Conservation (phyloP, 345 rosid genomes). For the Citrus cavaleriei region DNA sequence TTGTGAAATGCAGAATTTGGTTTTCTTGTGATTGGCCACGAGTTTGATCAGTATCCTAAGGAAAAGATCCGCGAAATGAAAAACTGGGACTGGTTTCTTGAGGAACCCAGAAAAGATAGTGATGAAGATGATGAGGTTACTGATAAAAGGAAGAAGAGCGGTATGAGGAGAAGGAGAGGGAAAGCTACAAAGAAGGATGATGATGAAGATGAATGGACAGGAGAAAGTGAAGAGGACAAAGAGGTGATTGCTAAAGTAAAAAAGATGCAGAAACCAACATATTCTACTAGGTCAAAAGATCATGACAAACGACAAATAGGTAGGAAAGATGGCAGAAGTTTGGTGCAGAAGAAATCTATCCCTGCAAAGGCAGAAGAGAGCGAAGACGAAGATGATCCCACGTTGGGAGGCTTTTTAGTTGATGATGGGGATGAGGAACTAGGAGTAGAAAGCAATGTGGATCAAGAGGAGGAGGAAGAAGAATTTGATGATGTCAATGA, state of each 20-base stretch:
- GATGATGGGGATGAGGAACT: slow-evolving; percentile 38
- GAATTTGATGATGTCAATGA: slow-evolving; percentile 17
- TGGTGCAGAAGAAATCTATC: slow-evolving; percentile 12
- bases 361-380: slow-evolving; percentile 23
- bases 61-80: slow-evolving; percentile 29
- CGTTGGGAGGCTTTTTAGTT: slow-evolving; percentile 73
- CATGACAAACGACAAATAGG: slow-evolving; percentile 13
- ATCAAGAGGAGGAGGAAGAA: slow-evolving; percentile 31
- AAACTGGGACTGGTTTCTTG: slow-evolving; percentile 84
- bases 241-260: slow-evolving; percentile 25
- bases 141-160: slow-evolving; percentile 17
- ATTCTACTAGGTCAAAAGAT: slow-evolving; percentile 59
- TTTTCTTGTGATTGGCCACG: slow-evolving; percentile 70
- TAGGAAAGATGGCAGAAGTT: slow-evolving; percentile 5
- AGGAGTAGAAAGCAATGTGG: slow-evolving; percentile 21
- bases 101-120: slow-evolving; percentile 34
- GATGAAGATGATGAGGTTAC: slow-evolving; percentile 37
- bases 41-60: slow-evolving; percentile 62
- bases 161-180: slow-evolving; percentile 43
- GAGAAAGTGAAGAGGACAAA: slow-evolving; percentile 59
- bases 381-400: slow-evolving; percentile 54
- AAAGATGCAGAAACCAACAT: slow-evolving; percentile 27
- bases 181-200: slow-evolving; percentile 36
- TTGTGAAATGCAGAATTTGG: slow-evolving; percentile 66
- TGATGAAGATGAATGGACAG: slow-evolving; percentile 60